Percentiles rank a stretch among this genome's conserved stretches.
Evolutionary conservation across 129 eudicot genomes (phyloP).

Genomic region (Chrysanthemum makinoi): DNA sequence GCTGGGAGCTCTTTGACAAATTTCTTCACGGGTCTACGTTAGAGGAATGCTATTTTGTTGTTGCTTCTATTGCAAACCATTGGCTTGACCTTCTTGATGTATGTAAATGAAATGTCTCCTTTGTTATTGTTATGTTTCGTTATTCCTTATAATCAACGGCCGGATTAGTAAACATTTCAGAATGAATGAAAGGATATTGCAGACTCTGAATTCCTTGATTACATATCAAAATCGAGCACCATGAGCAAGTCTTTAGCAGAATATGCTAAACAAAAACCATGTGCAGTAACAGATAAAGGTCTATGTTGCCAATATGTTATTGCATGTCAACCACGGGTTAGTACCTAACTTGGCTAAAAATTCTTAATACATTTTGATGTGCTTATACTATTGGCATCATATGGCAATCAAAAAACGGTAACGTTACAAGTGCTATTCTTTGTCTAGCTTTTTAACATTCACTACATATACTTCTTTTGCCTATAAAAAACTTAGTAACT

Average conservation of each 20-base stretch:
- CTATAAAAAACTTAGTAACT: too few species aligned
- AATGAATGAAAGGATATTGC: slow-evolving; percentile 91
- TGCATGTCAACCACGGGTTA: too few species aligned
- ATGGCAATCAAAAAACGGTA: not conserved
- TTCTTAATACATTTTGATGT: too few species aligned
- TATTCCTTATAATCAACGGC: not conserved
- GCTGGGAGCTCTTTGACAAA: slow-evolving; percentile 98
- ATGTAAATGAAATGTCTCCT: slow-evolving; percentile 41
- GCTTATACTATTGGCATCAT: too few species aligned
- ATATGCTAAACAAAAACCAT: slow-evolving; percentile 90
- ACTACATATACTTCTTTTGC: too few species aligned
- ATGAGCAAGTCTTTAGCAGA: slow-evolving; percentile 99
- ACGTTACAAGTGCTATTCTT: not conserved
- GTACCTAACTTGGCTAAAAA: too few species aligned
- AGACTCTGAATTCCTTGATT: slow-evolving; percentile 88
- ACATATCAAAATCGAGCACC: slow-evolving; percentile 96
- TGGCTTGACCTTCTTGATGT: slow-evolving; percentile 99
- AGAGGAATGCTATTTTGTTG: slow-evolving; percentile 94
- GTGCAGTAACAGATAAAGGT: slow-evolving; percentile 99
- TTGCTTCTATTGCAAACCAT: slow-evolving; percentile 94
- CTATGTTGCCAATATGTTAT: slow-evolving; percentile 12
- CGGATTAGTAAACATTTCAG: slow-evolving; percentile 46
- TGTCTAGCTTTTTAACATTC: too few species aligned
- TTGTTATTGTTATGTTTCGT: slow-evolving; percentile 10
- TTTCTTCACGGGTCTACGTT: slow-evolving; percentile 89